Base-by-base conservation (phyloP, 2,329 filamentous ascomycete genomes). In the Domatiomyces globalis region DNA sequence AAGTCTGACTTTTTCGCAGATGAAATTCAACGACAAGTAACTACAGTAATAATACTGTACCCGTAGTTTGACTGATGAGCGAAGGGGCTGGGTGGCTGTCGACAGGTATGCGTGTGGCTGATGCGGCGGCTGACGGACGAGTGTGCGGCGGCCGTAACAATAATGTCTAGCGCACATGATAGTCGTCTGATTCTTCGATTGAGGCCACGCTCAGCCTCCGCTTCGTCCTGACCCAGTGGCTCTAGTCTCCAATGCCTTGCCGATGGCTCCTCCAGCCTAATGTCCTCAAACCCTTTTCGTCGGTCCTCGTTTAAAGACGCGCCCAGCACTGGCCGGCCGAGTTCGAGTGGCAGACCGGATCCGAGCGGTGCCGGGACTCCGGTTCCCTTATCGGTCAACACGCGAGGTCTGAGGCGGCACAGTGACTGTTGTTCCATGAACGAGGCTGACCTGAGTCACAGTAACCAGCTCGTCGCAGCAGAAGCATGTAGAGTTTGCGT, bases 231-330 rank as follows among this genome's bases (percentile, higher is more conserved):
- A 25, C 22, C 22, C 22, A 25, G 22, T 25, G 22, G 22, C 22
- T 10, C 43, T n/a, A 45, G 22, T n/a, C 5, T 45, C 43, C 43
- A 45, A 45, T 45, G 43, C 43, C 43, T 45, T 19, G 43, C 43
- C 9, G 43, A 27, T 27, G 43, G 43, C 10, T 20, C 18, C 43
- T 20, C n/a, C 43, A 19, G 8, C 43, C 19, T 45, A 27, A 45
- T 62, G 54, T 51, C 56, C 52, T 18, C 65, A 65, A 74, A 74
- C 71, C 71, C 71, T 63, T 74, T 74, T 65, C 71, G 71, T 65
- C 67, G 63, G 67, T 71, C 62, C 53, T 52, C 54, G 59, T 67
- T 66, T 52, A 54, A 54, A 62, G 56, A 61, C 62, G 53, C 61
- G 65, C 61, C 59, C 52, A 50, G 53, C 54, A 53, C 22, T 53